These are phyloP conservation scores for Calvatia gigantea DNA, from an alignment of 768 basidiomycete species.

Conservation along the genomic window DNA sequence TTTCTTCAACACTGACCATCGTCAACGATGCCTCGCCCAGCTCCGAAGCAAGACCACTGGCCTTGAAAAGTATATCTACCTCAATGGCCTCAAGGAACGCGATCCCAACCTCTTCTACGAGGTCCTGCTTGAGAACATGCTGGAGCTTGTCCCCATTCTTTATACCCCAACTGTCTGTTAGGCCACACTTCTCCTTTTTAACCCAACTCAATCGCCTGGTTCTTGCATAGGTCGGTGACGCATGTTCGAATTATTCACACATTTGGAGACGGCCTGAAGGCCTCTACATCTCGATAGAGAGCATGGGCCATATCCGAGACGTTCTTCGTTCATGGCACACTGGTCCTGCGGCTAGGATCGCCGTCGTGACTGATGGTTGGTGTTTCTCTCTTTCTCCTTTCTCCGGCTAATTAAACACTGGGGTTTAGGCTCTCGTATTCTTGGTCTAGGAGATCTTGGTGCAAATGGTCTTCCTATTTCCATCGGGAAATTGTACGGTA, in stretches of 20 bases:
- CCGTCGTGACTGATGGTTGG: conserved; percentile 74
- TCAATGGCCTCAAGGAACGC: conserved; percentile 59
- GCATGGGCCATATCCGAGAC: conserved; percentile 60
- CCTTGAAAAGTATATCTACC: conserved; percentile 71
- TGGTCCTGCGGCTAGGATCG: conserved; percentile 48
- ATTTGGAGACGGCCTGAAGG: conserved; percentile 66
- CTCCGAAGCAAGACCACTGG: conserved; percentile 51
- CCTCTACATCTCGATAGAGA: conserved; percentile 57
- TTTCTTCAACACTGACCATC: conserved; percentile 47
- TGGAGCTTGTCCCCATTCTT: conserved; percentile 65
- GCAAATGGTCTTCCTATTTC: conserved; percentile 56
- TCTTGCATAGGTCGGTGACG: conserved; percentile 56
- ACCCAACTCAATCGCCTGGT: conserved; percentile 57
- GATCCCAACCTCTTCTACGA: conserved; percentile 67
- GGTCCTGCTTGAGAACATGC: conserved; percentile 56
- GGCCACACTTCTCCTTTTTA: conserved; percentile 69
- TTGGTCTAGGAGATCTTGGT: conserved; percentile 57
- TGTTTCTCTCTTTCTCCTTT: conserved; percentile 20
- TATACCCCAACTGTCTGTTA: conserved; percentile 73
- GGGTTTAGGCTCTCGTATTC: conserved; percentile 57
- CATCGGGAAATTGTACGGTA: conserved; percentile 66
- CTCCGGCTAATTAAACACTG: conserved; percentile 3
- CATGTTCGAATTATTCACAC: conserved; percentile 66
- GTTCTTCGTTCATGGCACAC: conserved; percentile 53
- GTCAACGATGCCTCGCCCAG: conserved; percentile 52